Evolutionary conservation across 2,329 filamentous ascomycete species (phyloP).

Genomic region (Dactylellina haptotyla): DNA sequence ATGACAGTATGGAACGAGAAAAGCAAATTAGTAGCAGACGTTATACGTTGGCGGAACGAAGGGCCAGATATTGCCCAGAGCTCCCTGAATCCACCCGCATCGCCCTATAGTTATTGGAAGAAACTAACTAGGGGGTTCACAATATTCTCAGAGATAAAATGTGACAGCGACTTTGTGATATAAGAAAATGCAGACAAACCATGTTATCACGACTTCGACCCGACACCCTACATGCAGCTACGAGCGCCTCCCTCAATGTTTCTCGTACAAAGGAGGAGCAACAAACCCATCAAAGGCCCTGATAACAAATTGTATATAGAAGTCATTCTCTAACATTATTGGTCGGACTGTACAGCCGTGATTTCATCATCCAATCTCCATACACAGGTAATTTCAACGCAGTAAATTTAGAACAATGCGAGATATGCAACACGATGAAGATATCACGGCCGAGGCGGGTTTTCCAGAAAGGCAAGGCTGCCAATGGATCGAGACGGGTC

Average conservation of each 20-base stretch:
- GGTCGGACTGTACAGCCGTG: conserved; percentile 18
- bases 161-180: not conserved
- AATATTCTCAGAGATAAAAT: not conserved
- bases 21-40: too few relatives aligned
- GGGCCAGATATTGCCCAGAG: not conserved
- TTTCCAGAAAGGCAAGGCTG: not conserved
- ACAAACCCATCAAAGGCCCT: not conserved
- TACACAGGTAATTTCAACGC: conserved; percentile 8
- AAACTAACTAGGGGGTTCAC: not conserved
- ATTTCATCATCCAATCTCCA: not conserved
- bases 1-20: too few relatives aligned
- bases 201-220: not conserved
- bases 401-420: not conserved
- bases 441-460: conserved; percentile 12
- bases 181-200: not conserved
- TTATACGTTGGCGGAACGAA: too few relatives aligned
- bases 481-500: not conserved
- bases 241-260: not conserved
- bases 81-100: not conserved
- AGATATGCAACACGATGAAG: conserved; percentile 24
- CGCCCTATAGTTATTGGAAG: not conserved
- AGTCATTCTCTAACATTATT: not conserved
- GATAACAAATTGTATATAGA: not conserved
- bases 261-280: not conserved
- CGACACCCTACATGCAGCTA: not conserved